A percentile compares a stretch with the other conserved stretches of the same genome.
Conservation (phyloP, 306 rosid species). For the Ammopiptanthus mongolicus region DNA sequence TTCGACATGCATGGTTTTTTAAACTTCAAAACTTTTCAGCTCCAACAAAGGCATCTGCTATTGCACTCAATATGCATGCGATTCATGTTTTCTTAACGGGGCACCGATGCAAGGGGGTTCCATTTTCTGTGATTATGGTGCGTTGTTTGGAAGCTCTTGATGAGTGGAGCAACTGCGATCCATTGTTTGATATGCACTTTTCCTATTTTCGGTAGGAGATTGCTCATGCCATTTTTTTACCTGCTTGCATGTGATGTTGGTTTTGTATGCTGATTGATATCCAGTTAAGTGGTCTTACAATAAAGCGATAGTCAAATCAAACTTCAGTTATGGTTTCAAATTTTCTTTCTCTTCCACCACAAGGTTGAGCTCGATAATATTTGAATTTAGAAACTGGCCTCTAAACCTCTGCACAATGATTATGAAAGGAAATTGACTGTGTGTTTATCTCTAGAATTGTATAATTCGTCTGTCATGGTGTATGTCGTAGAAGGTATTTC, state of each 20-base stretch:
- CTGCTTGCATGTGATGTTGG: no score
- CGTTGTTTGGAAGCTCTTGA: slow-evolving; percentile 35
- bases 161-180: slow-evolving; percentile 39
- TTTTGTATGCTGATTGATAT: slow-evolving; percentile 50
- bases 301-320: slow-evolving; percentile 18
- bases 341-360: slow-evolving; percentile 20
- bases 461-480: neutral
- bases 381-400: slow-evolving; percentile 17
- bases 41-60: no score
- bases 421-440: slow-evolving; percentile 11
- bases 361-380: slow-evolving; percentile 21
- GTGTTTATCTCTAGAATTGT: neutral
- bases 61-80: slow-evolving; percentile 32
- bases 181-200: neutral
- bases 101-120: slow-evolving; percentile 28
- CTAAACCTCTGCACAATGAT: neutral
- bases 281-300: slow-evolving; percentile 16
- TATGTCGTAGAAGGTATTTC: neutral
- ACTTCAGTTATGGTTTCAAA: slow-evolving; percentile 21
- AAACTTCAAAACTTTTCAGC: slow-evolving; percentile 43
- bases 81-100: slow-evolving; percentile 35
- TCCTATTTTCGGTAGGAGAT: slow-evolving; percentile 33
- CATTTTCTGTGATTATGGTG: slow-evolving; percentile 31
- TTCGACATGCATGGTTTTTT: slow-evolving; percentile 67
- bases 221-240: no score